A percentile compares a stretch with the other conserved stretches of the same genome.
phyloP scores from a whole-genome alignment of 345 rosid species.

The Pelargonium nanum region DNA sequence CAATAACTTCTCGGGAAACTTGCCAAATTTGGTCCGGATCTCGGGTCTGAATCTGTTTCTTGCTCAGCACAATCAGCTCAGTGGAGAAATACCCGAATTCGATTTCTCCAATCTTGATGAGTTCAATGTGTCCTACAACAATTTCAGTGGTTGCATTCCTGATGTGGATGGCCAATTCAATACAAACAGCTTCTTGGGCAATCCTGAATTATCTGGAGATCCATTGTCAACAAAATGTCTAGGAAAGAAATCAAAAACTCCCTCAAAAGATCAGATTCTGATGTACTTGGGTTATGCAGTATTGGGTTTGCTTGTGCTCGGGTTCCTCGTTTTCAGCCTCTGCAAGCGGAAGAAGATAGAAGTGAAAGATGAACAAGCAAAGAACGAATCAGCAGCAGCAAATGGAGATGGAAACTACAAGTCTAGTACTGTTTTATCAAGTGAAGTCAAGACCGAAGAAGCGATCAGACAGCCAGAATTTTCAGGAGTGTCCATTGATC shows the following conservation, averaged over 20 bases:
- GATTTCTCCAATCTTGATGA: slow-evolving; percentile 30
- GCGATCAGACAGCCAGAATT: slow-evolving; percentile 19
- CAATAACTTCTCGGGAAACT: slow-evolving; percentile 30
- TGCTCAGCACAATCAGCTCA: slow-evolving; percentile 37
- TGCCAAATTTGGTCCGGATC: slow-evolving; percentile 31
- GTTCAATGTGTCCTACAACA: slow-evolving; percentile 51
- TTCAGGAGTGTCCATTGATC: slow-evolving; percentile 18
- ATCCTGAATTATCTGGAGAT: slow-evolving; percentile 34
- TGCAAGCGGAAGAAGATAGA: slow-evolving; percentile 13
- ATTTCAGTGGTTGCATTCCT: slow-evolving; percentile 36
- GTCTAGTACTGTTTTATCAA: slow-evolving; percentile 15
- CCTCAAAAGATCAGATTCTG: slow-evolving; percentile 20
- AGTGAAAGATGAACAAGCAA: slow-evolving; percentile 9
- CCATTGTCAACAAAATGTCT: slow-evolving; percentile 24
- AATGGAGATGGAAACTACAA: slow-evolving; percentile 15
- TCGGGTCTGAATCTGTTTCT: slow-evolving; percentile 28
- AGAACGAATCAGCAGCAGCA: slow-evolving; percentile 23
- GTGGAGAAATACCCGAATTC: slow-evolving; percentile 33
- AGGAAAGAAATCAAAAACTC: slow-evolving; percentile 4
- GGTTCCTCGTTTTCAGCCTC: slow-evolving; percentile 14
- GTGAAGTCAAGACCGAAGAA: slow-evolving; percentile 7
- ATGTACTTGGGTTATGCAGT: slow-evolving; percentile 36
- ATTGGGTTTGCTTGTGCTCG: slow-evolving; percentile 19
- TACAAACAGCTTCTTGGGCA: slow-evolving; percentile 26
- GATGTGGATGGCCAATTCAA: slow-evolving; percentile 12